Evolutionary conservation across 1,139 yeast species (phyloP), one percentile per base, ranked within the genome.

Genomic region (Nakaseomyces uthaithaninus): DNA sequence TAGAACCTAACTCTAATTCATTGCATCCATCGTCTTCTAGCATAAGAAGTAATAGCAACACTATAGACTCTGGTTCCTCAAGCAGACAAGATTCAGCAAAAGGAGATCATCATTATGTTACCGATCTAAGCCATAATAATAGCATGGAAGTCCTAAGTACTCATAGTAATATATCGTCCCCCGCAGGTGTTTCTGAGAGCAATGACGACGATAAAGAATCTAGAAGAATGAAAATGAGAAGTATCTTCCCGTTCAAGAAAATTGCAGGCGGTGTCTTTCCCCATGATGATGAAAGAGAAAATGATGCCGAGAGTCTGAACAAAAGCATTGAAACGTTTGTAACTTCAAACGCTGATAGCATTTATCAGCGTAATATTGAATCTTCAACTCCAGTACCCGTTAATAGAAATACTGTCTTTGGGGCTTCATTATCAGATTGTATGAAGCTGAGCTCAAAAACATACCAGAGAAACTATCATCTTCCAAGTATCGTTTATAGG

Each of bases 401-500:
- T 6, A 26, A 25, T 26, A 26, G 17, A 12, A 30, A 30, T n/a
- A 23, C 44, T 35, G 64, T 84, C 2, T 87, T 87, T 64, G 94
- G 94, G 0, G 67, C 78, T 15, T 74, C 81, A 1, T 53, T 89
- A 17, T 65, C 63, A 3, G 72, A 68, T 19, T 80, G 83, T 0
- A 64, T 71, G 38, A 63, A 66, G 36, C 57, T 71, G 36, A 80
- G 79, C 28, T 72, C 67, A 27, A 74, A 65, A 47, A 64, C 56
- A 4, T 64, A 69, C 36, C 67, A 66, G 42, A 75, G 74, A 1
- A 57, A 58, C 26, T 54, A 52, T 35, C 47, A 45, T 14, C 75
- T 91, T 9, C 97, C 98, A 1, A 77, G 91, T 35, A 76, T 91
- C 9, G 74, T 86, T 17, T 82, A 66, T 54, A 67, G 95, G 45